These are phyloP conservation scores for Daldinia bambusicola DNA, from an alignment of 495 filamentous ascomycete species.

Conservation along the genomic window DNA sequence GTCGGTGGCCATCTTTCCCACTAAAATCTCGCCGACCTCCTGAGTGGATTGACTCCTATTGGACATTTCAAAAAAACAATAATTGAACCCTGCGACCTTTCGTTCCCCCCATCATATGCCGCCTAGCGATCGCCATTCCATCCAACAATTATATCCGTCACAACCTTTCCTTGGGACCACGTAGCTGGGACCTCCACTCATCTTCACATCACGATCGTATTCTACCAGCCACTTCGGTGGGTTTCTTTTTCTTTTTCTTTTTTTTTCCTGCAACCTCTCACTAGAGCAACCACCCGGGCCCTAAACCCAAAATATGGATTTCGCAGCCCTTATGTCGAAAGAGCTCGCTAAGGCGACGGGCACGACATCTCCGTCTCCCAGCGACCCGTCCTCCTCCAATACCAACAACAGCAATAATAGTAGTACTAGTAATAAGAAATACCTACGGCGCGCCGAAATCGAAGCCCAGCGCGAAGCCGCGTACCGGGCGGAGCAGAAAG, in stretches of 20 bases:
- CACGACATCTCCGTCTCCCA: slow-evolving; percentile 32
- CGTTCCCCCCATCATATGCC: slow-evolving; percentile 1
- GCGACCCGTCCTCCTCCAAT: slow-evolving; percentile 29
- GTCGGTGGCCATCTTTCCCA: slow-evolving; percentile 16
- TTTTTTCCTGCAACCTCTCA: background rate
- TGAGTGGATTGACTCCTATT: slow-evolving; percentile 4
- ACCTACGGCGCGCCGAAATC: slow-evolving; percentile 83
- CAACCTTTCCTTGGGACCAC: background rate
- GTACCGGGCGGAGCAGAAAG: slow-evolving; percentile 82
- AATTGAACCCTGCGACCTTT: slow-evolving; percentile 2
- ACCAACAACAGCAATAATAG: slow-evolving; percentile 39
- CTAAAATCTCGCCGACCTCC: slow-evolving; percentile 14
- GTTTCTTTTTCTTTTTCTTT: background rate
- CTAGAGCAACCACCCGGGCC: background rate
- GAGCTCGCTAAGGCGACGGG: slow-evolving; percentile 82
- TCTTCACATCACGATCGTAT: background rate
- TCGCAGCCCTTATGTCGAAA: slow-evolving; percentile 88
- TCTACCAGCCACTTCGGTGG: background rate
- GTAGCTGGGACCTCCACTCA: slow-evolving; percentile 9
- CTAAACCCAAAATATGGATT: slow-evolving; percentile 74
- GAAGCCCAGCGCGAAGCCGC: slow-evolving; percentile 83
- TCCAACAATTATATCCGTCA: background rate
- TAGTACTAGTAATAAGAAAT: slow-evolving; percentile 68
- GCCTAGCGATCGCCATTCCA: background rate
- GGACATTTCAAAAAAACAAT: background rate